Conservation (phyloP, 257 asterid genomes). For the Craterostigma plantagineum region DNA sequence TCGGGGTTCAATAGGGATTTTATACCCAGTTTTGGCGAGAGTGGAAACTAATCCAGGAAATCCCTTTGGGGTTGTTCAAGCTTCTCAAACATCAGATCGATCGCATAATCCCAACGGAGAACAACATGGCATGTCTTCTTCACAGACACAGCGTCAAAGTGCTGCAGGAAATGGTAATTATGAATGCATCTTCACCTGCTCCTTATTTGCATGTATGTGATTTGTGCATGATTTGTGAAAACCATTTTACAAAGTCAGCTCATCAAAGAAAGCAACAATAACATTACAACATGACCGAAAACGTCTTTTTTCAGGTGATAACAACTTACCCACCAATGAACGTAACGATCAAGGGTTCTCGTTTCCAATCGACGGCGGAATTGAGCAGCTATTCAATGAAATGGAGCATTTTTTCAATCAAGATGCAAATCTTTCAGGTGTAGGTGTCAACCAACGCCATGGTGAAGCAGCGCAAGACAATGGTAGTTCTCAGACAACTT, state of each 20-base stretch:
- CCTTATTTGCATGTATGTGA: too few relatives aligned
- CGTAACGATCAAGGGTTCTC: conserved; percentile 25
- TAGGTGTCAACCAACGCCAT: conserved; percentile 13
- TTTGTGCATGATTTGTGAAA: too few relatives aligned
- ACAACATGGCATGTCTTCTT: conserved; percentile 21
- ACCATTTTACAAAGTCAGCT: too few relatives aligned
- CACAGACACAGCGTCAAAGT: conserved; percentile 22
- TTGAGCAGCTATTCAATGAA: conserved; percentile 28
- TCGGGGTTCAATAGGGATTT: conserved; percentile 54
- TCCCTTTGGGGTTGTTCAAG: conserved; percentile 20
- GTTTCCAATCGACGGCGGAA: conserved; percentile 25
- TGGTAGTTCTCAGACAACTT: conserved; percentile 18
- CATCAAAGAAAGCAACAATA: conserved; percentile 34
- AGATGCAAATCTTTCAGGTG: conserved; percentile 10
- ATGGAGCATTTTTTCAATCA: conserved; percentile 24
- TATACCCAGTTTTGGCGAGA: conserved; percentile 69
- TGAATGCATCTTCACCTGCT: too few relatives aligned
- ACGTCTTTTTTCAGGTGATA: conserved; percentile 24
- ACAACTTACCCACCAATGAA: conserved; percentile 20
- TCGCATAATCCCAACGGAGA: conserved; percentile 15
- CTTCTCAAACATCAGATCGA: conserved; percentile 35
- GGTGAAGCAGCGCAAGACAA: conserved; percentile 15
- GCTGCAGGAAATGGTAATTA: conserved; percentile 13
- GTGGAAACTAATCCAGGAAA: conserved; percentile 35
- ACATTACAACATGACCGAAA: conserved; percentile 3